phyloP scores from a whole-genome alignment of 805 yeast genomes.

The Lipomyces sp. region DNA sequence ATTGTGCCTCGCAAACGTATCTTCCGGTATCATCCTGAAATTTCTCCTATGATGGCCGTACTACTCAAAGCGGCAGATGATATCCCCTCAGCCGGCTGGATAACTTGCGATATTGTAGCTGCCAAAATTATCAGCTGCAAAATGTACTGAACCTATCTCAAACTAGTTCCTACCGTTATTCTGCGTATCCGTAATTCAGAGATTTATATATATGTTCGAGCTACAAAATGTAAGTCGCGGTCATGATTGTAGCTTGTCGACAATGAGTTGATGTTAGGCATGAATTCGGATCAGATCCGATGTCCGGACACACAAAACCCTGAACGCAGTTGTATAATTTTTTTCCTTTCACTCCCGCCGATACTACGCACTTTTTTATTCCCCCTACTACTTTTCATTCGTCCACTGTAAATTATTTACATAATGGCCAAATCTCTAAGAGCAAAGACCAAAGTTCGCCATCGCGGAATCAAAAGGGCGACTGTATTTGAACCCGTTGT shows the following conservation, averaged over 20 bases:
- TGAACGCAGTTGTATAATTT: too few species aligned
- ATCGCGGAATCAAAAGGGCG: slow-evolving; percentile 71
- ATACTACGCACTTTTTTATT: background rate
- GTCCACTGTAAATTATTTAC: background rate
- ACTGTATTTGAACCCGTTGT: slow-evolving; percentile 50
- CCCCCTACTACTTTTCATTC: background rate
- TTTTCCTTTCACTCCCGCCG: background rate
- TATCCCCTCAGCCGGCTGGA: background rate
- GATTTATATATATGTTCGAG: background rate
- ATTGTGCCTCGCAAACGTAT: slow-evolving; percentile 17
- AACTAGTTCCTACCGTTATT: background rate
- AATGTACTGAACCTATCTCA: background rate
- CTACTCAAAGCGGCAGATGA: background rate
- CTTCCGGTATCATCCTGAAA: slow-evolving; percentile 14
- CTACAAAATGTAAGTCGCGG: background rate
- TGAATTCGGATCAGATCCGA: background rate
- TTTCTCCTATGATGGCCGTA: background rate
- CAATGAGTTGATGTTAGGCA: background rate
- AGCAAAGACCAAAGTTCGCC: slow-evolving; percentile 71
- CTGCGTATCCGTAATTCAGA: background rate
- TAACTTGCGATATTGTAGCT: background rate
- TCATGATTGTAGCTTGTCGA: background rate
- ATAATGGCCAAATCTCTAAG: slow-evolving; percentile 77
- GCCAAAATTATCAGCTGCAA: background rate
- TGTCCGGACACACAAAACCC: too few species aligned